Conservation (phyloP, 768 basidiomycete species). For the Hygrophorus russula region DNA sequence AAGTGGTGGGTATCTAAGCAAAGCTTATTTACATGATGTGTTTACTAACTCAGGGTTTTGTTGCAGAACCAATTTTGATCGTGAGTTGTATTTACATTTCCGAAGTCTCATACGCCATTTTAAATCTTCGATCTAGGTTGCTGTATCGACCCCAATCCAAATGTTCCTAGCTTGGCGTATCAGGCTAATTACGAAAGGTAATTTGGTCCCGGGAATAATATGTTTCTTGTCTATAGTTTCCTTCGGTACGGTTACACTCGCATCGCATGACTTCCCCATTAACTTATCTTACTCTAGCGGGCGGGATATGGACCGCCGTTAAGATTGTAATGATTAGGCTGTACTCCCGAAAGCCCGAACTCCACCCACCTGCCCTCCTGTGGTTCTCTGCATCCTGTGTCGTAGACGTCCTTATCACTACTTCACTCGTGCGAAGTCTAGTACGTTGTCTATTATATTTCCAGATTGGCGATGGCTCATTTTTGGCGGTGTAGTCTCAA, state of each 20-base stretch:
- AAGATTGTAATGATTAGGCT: background rate
- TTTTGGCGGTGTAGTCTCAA: background rate
- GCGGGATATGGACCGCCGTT: background rate
- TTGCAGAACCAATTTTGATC: conserved; percentile 5
- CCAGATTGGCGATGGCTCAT: too few species aligned
- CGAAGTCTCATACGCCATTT: background rate
- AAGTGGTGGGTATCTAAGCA: conserved; percentile 2
- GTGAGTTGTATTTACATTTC: background rate
- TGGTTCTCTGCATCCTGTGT: conserved; percentile 5
- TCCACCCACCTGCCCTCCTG: conserved; percentile 1
- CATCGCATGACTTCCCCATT: background rate
- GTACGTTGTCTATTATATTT: background rate
- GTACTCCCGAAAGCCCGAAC: background rate
- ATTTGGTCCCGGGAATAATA: conserved; percentile 1
- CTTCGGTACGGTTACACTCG: background rate
- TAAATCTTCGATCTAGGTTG: background rate
- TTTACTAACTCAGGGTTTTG: background rate
- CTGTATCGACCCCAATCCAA: conserved; percentile 7
- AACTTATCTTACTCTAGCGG: background rate
- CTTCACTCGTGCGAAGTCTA: conserved; percentile 3
- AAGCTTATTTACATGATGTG: too few species aligned
- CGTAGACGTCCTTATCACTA: conserved; percentile 6
- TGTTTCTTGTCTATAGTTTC: conserved; percentile 4
- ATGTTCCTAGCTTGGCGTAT: conserved; percentile 6
- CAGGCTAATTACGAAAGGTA: conserved; percentile 5